Evolutionary conservation across 208 protist genomes (phyloP).

Genomic region (Leishmania braziliensis): DNA sequence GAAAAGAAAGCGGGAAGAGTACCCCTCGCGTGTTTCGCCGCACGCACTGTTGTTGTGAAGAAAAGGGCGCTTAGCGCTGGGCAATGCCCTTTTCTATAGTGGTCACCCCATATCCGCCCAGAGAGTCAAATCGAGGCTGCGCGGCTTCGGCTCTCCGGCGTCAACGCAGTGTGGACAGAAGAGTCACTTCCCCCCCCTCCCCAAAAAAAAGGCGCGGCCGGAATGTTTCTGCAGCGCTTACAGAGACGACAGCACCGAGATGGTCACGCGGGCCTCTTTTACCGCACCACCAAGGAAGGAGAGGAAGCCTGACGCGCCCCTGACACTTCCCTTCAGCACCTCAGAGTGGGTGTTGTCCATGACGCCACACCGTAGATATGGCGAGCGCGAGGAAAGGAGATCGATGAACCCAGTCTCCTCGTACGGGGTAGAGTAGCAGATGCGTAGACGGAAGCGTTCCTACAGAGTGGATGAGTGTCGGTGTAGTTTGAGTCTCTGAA

Average conservation of each 20-base stretch:
- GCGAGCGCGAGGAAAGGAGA: not conserved
- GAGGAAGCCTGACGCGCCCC: not conserved
- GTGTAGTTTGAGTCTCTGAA: not conserved
- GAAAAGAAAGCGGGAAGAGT: no score
- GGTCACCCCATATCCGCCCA: no score
- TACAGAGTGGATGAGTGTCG: not conserved
- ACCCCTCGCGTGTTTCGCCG: no score
- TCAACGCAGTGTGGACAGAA: no score
- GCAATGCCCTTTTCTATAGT: no score
- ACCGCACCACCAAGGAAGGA: no score
- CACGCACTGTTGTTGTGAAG: no score
- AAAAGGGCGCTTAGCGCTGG: no score
- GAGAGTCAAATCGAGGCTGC: no score
- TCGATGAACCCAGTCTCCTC: not conserved
- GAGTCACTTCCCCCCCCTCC: no score
- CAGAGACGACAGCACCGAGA: conserved; percentile 13
- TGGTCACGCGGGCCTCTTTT: not conserved
- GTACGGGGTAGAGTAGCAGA: not conserved
- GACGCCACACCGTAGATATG: not conserved
- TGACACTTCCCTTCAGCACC: not conserved
- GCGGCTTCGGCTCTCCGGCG: no score
- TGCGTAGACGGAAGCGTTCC: not conserved
- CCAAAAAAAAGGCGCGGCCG: not conserved
- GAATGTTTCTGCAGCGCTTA: conserved; percentile 3
- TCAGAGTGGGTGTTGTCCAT: not conserved